These are phyloP conservation scores for Ascoidea rubescens DNA, from an alignment of 805 yeast species.

Conservation along the genomic window DNA sequence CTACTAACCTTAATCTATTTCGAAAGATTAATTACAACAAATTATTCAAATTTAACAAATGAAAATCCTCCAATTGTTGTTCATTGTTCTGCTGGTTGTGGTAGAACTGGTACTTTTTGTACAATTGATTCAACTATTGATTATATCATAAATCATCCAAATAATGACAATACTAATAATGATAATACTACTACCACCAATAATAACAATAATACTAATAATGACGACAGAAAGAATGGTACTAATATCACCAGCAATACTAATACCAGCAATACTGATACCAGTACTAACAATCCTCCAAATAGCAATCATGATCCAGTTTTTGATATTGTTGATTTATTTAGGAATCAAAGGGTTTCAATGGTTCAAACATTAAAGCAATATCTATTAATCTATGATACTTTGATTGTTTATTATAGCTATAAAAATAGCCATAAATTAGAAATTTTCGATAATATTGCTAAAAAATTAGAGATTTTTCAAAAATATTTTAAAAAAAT, in stretches of 20 bases:
- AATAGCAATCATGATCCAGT: constrained; percentile 30
- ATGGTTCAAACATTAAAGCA: constrained; percentile 80
- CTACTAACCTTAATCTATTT: constrained; percentile 8
- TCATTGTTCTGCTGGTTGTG: constrained; percentile 97
- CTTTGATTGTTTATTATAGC: constrained; percentile 12
- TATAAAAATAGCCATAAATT: background rate
- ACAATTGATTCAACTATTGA: constrained; percentile 51
- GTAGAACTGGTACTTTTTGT: constrained; percentile 85
- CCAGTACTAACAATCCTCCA: too few species aligned
- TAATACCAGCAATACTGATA: background rate
- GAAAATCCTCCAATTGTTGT: constrained; percentile 47
- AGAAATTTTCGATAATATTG: background rate
- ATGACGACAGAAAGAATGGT: background rate
- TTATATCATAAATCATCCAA: constrained; percentile 3
- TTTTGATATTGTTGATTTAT: constrained; percentile 45
- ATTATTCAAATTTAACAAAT: background rate
- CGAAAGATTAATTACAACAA: constrained; percentile 2
- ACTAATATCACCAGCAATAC: background rate
- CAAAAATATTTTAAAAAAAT: background rate
- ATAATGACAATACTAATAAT: constrained; percentile 7
- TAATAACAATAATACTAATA: background rate
- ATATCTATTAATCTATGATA: constrained; percentile 60
- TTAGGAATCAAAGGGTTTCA: constrained; percentile 62
- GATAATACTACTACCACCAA: background rate
- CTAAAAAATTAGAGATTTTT: background rate